Evolutionary conservation across 202 grass and related monocot genomes (phyloP), one percentile per base, ranked within the genome.

Genomic region (Hordeum pubiflorum): DNA sequence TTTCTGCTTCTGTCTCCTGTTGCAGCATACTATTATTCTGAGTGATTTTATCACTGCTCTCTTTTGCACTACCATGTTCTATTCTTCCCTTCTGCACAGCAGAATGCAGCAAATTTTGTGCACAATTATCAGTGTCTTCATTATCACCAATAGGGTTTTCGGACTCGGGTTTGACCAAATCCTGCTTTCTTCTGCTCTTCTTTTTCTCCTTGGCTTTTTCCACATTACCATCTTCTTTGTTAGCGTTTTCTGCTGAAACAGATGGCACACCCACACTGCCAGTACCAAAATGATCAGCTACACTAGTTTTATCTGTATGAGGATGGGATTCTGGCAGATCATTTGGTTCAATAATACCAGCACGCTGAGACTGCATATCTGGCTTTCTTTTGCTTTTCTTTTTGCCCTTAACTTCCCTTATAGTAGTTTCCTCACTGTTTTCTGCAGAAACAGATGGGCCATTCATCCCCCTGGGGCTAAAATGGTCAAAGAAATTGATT

Each of bases 401-500:
- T 72, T 83, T 87, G 17, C 43, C 74, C 81, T 87, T 82, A 23
- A 48, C 48, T 74, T 82, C 74, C 72, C 43, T 86, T 60, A 36
- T 9, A 69, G 37, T 61, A 69, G 44, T 66, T 83, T 85, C 89
- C 68, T 58, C 77, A 59, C 44, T 66, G 71, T 37, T 75, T 81
- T 82, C 31, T 17, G 63, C 75, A 83, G 70, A 70, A 78, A 81
- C 37, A 85, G 69, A 38, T 76, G 79, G 50, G 60, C 55, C 79
- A 81, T 89, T 63, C 37, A 80, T 57, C 43, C 14, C 34, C n/a
- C 44, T 76, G 18, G 48, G 75, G 58, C 48, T 40, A 87, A 90
- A 89, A 86, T 65, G 82, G 22, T 92, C 67, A 23, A 79, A 5
- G 66, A 90, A 94, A 70, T 84, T 87, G 64, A 87, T 86, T 29